These are phyloP conservation scores for Pascua guehoae DNA, from an alignment of 1,284 basidiomycete species.

Conservation along the genomic window DNA sequence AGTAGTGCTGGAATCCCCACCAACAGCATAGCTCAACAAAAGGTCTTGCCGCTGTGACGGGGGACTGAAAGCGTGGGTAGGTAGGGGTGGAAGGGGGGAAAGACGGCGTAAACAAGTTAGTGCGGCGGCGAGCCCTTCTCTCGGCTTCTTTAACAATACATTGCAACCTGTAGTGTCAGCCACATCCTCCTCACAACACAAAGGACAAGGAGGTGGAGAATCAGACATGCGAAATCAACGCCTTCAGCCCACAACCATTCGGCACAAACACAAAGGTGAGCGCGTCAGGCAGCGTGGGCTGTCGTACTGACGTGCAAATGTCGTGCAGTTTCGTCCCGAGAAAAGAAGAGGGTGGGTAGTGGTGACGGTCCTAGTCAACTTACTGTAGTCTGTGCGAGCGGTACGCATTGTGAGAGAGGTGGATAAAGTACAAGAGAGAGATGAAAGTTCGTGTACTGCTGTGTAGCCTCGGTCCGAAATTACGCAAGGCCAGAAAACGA, in stretches of 20 bases:
- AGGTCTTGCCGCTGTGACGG: conserved; percentile 31
- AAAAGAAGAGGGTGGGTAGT: not conserved
- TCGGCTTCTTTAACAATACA: not conserved
- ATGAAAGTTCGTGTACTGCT: not conserved
- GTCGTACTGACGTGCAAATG: conserved; percentile 45
- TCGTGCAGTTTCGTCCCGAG: conserved; percentile 31
- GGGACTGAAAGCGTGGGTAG: conserved; percentile 35
- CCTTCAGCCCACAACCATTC: conserved; percentile 16
- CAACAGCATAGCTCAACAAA: conserved; percentile 30
- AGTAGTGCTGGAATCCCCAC: conserved; percentile 20
- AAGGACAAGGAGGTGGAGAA: not conserved
- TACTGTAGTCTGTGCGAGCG: too few relatives aligned
- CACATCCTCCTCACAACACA: not conserved
- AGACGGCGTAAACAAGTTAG: not conserved
- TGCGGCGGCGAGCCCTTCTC: too few relatives aligned
- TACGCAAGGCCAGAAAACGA: too few relatives aligned
- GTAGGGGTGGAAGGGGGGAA: not conserved
- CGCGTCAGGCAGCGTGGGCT: not conserved
- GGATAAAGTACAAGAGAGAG: not conserved
- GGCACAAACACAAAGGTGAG: not conserved
- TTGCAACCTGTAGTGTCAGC: not conserved
- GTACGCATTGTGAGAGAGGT: too few relatives aligned
- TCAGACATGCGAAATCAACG: conserved; percentile 39
- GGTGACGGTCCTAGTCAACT: too few relatives aligned
- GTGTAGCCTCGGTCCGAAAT: too few relatives aligned